Conservation (phyloP, 2,329 filamentous ascomycete species). For the Pseudocercospora pini-densiflorae region DNA sequence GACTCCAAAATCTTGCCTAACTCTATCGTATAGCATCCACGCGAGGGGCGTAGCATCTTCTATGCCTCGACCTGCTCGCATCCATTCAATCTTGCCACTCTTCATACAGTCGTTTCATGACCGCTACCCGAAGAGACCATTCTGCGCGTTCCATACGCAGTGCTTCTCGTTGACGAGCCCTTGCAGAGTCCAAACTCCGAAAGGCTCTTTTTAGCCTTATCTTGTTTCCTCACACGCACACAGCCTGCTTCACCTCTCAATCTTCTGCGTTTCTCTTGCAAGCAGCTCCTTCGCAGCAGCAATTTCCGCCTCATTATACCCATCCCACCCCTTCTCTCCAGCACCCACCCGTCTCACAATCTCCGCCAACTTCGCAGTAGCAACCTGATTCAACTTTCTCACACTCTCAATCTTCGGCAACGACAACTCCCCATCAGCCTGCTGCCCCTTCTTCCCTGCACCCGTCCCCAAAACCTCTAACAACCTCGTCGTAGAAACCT, state of each 20-base stretch:
- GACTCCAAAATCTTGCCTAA: not conserved
- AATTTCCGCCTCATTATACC: conserved; percentile 73
- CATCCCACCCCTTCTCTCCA: conserved; percentile 70
- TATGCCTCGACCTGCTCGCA: not conserved
- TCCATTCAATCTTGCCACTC: not conserved
- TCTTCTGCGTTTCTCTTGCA: conserved; percentile 53
- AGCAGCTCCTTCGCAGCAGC: conserved; percentile 72
- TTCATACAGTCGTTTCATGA: not conserved
- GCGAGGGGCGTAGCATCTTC: too few relatives aligned
- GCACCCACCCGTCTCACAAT: conserved; percentile 69
- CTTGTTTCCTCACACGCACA: not conserved
- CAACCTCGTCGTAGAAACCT: conserved; percentile 54
- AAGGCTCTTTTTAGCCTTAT: not conserved
- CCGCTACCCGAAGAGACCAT: not conserved
- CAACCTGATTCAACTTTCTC: conserved; percentile 70
- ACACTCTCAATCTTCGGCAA: conserved; percentile 64
- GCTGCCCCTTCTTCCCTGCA: conserved; percentile 38
- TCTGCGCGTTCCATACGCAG: not conserved
- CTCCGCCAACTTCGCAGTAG: conserved; percentile 75
- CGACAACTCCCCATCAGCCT: conserved; percentile 45
- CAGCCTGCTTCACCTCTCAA: conserved; percentile 36
- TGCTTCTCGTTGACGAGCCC: not conserved
- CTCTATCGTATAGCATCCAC: too few relatives aligned
- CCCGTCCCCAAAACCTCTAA: conserved; percentile 29
- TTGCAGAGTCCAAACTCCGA: not conserved